Conservation (phyloP, 176 grass and related monocot genomes). For the Zoysia japonica region DNA sequence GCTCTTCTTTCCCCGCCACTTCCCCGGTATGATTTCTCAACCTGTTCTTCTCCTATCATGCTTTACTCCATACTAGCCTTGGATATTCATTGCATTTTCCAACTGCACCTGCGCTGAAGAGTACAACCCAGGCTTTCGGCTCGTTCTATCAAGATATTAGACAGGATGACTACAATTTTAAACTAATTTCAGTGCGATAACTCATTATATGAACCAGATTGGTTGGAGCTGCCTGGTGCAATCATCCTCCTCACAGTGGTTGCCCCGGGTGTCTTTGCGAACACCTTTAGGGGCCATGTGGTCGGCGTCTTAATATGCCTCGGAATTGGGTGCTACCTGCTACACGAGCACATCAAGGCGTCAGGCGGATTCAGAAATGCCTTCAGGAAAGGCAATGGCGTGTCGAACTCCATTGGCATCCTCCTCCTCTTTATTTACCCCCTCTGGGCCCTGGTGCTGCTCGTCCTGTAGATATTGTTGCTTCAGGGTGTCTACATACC, state of each 20-base stretch:
- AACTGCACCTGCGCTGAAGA: too few species aligned
- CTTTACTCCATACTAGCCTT: too few species aligned
- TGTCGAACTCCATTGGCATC: background rate
- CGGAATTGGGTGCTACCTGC: background rate
- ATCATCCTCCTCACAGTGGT: background rate
- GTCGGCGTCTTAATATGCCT: background rate
- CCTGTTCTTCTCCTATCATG: background rate
- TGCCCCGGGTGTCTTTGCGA: background rate
- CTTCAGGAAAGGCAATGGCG: background rate
- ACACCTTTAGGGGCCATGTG: background rate
- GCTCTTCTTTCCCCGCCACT: slow-evolving; percentile 81
- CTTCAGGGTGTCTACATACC: background rate
- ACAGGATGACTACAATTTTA: too few species aligned
- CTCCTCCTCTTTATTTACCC: background rate
- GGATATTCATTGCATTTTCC: background rate
- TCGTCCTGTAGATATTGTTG: background rate
- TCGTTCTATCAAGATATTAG: too few species aligned
- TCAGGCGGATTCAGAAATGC: background rate
- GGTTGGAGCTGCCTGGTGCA: background rate
- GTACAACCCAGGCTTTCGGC: too few species aligned
- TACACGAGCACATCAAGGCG: background rate
- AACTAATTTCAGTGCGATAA: background rate
- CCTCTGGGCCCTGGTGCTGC: background rate
- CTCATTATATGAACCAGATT: background rate
- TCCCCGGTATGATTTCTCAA: slow-evolving; percentile 31